phyloP scores from a whole-genome alignment of 202 grass and related monocot species.

The Bolboschoenoplectus hybrid region DNA sequence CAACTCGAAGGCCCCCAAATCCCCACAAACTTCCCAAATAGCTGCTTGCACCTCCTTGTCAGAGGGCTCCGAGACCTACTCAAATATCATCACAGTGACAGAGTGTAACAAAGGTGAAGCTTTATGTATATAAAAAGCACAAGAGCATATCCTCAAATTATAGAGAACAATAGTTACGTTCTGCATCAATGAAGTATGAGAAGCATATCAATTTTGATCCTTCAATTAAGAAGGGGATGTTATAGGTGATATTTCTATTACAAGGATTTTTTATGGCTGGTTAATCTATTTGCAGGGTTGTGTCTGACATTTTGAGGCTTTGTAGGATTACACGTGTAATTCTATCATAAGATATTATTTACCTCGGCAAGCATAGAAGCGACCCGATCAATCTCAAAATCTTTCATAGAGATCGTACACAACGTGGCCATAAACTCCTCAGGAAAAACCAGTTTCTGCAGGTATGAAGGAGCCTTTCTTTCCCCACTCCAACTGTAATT shows the following conservation, averaged over 20 bases:
- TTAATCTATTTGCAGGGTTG: neutral
- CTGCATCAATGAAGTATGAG: neutral
- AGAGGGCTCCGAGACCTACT: conserved; percentile 55
- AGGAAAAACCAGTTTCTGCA: conserved; percentile 71
- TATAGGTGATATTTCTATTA: neutral
- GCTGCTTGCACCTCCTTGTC: conserved; percentile 63
- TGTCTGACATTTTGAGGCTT: conserved; percentile 14
- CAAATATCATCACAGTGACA: neutral
- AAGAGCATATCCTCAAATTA: conserved; percentile 2
- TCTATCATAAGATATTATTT: conserved; percentile 29
- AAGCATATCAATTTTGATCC: neutral
- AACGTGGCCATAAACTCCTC: conserved; percentile 74
- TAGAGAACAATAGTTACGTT: neutral
- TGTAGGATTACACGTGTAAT: neutral
- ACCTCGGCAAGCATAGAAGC: conserved; percentile 72
- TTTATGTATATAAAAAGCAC: neutral
- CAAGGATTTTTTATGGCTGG: neutral
- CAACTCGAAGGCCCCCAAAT: conserved; percentile 69
- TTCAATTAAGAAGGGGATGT: neutral
- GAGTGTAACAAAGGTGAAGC: conserved; percentile 2
- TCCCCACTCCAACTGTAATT: conserved; percentile 84
- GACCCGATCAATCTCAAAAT: conserved; percentile 68
- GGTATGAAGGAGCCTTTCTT: conserved; percentile 81
- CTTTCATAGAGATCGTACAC: conserved; percentile 87
- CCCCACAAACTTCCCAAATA: conserved; percentile 89